Evolutionary conservation across 139 green algal genomes (phyloP).

Genomic region (Zygnema circumcarinatum): DNA sequence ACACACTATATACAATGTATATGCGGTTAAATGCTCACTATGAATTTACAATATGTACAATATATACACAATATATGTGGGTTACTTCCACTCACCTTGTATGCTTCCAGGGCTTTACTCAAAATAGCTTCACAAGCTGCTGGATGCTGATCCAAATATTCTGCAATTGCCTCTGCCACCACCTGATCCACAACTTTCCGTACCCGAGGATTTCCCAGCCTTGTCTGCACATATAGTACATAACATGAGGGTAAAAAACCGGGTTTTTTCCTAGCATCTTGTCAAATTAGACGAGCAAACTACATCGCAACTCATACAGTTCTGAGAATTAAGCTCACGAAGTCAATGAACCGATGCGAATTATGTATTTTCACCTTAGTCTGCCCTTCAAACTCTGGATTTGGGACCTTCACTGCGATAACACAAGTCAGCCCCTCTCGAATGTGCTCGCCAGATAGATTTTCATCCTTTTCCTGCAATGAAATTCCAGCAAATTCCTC

Average conservation of each 20-base stretch:
- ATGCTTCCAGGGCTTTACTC: conserved; percentile 70
- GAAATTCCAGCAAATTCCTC: background rate
- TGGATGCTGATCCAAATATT: conserved; percentile 71
- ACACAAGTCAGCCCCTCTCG: conserved; percentile 82
- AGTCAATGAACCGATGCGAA: too few relatives aligned
- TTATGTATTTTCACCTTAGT: conserved; percentile 87
- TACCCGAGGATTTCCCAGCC: conserved; percentile 93
- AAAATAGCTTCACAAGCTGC: conserved; percentile 66
- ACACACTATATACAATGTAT: too few relatives aligned
- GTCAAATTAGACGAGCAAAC: too few relatives aligned
- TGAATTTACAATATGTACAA: too few relatives aligned
- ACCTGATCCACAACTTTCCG: conserved; percentile 79
- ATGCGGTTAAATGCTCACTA: too few relatives aligned
- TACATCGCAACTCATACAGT: too few relatives aligned
- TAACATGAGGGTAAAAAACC: background rate
- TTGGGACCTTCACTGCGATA: conserved; percentile 72
- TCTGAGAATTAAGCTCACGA: too few relatives aligned
- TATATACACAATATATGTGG: too few relatives aligned
- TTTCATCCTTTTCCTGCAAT: conserved; percentile 81
- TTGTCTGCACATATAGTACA: conserved; percentile 66
- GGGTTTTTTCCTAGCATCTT: too few relatives aligned
- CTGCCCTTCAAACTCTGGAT: conserved; percentile 98
- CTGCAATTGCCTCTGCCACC: conserved; percentile 63
- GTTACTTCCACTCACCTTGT: conserved; percentile 38
- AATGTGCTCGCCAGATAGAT: conserved; percentile 86